Evolutionary conservation across 2,329 filamentous ascomycete species (phyloP).

Genomic region (Shiraia sp.): DNA sequence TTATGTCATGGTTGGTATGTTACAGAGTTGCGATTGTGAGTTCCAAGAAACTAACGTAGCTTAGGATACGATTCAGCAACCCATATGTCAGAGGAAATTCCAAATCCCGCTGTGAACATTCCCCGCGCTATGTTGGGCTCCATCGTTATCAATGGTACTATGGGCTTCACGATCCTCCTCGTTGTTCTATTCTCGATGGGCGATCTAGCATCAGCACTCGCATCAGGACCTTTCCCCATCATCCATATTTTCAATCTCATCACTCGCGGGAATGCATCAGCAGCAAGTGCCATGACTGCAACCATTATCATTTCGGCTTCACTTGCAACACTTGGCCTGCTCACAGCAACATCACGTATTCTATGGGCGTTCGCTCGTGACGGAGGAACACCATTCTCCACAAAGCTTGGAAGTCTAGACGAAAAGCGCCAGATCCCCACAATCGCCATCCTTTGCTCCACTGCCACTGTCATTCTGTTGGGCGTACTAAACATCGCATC

Average conservation of each 20-base stretch:
- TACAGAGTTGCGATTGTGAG: constrained; percentile 15
- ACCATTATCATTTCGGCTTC: constrained; percentile 26
- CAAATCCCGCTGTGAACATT: constrained; percentile 15
- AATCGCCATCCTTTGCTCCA: neutral
- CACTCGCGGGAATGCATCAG: constrained; percentile 13
- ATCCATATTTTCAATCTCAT: constrained; percentile 33
- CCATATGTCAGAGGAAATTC: constrained; percentile 27
- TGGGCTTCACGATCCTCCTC: constrained; percentile 38
- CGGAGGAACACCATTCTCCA: constrained; percentile 29
- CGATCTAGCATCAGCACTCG: constrained; percentile 23
- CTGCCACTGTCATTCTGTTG: neutral
- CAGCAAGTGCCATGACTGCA: constrained; percentile 48
- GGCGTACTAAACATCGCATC: neutral
- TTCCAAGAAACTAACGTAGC: constrained; percentile 19
- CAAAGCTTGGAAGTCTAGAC: neutral
- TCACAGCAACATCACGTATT: constrained; percentile 36
- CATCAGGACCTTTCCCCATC: constrained; percentile 37
- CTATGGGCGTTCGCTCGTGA: constrained; percentile 46
- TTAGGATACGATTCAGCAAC: constrained; percentile 27
- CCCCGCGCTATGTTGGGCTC: constrained; percentile 40
- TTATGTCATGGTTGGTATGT: constrained; percentile 45
- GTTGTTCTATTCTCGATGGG: constrained; percentile 37
- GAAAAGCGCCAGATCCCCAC: too few relatives aligned
- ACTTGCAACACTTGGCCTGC: constrained; percentile 29
- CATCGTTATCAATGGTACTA: constrained; percentile 38